Percentiles rank a stretch among this genome's conserved stretches.
Conservation (phyloP, 1,139 yeast species). For the Tardiomyces blankii region DNA sequence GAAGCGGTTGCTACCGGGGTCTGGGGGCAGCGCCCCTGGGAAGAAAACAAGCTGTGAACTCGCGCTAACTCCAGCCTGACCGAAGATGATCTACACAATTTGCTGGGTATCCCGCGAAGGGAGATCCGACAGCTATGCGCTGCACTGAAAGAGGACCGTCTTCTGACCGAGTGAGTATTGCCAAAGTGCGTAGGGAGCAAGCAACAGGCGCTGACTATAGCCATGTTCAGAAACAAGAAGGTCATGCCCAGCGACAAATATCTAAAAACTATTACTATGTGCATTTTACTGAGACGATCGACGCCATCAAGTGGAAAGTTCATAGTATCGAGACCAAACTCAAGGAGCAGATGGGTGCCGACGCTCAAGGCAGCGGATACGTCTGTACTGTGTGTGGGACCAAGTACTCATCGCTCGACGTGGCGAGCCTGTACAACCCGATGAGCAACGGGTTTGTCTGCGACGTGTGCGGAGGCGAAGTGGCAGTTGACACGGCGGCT, state of each 20-base stretch:
- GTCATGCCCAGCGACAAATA: conserved; percentile 54
- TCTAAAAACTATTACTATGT: conserved; percentile 77
- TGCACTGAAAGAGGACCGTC: conserved; percentile 70
- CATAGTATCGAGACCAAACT: conserved; percentile 72
- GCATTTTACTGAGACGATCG: conserved; percentile 88
- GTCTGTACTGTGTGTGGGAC: conserved; percentile 79
- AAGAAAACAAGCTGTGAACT: no score
- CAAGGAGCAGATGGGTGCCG: conserved; percentile 66
- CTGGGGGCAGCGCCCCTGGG: no score
- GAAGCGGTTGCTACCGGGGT: no score
- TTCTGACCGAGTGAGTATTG: conserved; percentile 21
- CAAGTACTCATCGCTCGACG: conserved; percentile 78
- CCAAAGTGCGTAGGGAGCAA: no score
- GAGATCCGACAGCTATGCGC: conserved; percentile 79
- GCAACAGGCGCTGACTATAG: not conserved
- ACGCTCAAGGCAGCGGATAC: conserved; percentile 89
- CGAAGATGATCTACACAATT: conserved; percentile 81
- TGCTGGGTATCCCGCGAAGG: conserved; percentile 76
- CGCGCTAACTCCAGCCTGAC: conserved; percentile 34
- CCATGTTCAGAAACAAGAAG: conserved; percentile 78
- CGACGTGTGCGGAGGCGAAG: conserved; percentile 63
- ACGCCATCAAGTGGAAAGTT: conserved; percentile 92
- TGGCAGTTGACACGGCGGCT: conserved; percentile 82
- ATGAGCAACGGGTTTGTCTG: conserved; percentile 77
- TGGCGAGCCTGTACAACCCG: conserved; percentile 66